Conservation (phyloP, 345 rosid genomes). For the Physaria fendleri region DNA sequence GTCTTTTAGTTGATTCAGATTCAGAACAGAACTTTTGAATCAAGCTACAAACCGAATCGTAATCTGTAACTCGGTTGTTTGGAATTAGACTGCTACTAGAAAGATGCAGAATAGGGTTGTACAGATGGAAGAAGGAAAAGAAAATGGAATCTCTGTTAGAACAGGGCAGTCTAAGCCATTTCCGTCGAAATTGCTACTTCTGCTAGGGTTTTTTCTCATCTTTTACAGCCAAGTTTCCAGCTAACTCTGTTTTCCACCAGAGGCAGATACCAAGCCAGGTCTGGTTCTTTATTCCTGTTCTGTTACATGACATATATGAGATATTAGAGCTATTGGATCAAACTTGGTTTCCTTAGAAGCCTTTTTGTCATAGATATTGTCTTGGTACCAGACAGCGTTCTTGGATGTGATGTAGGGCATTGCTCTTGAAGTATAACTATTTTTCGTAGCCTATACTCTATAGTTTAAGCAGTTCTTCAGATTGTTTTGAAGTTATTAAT, state of each 20-base stretch:
- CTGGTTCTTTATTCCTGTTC: neutral
- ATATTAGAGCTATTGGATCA: too few species aligned
- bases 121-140: slow-evolving; percentile 68
- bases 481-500: too few species aligned
- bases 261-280: slow-evolving; percentile 93
- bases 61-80: slow-evolving; percentile 1
- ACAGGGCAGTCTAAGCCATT: slow-evolving; percentile 42
- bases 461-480: too few species aligned
- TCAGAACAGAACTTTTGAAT: slow-evolving; percentile 6
- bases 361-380: too few species aligned
- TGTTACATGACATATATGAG: neutral
- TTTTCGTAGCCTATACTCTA: too few species aligned
- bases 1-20: slow-evolving; percentile 4
- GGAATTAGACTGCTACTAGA: slow-evolving; percentile 8
- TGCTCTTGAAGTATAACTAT: too few species aligned
- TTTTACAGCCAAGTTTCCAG: slow-evolving; percentile 39
- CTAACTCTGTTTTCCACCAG: slow-evolving; percentile 58
- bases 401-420: too few species aligned
- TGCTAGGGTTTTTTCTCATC: slow-evolving; percentile 48
- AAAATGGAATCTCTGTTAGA: slow-evolving; percentile 32
- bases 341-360: too few species aligned
- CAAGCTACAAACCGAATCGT: slow-evolving; percentile 2
- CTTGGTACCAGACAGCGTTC: too few species aligned
- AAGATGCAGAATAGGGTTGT: slow-evolving; percentile 56
- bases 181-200: slow-evolving; percentile 46